These are phyloP conservation scores for Fusarium sterilihyphosum DNA, from an alignment of 2,329 filamentous ascomycete genomes.

Conservation along the genomic window DNA sequence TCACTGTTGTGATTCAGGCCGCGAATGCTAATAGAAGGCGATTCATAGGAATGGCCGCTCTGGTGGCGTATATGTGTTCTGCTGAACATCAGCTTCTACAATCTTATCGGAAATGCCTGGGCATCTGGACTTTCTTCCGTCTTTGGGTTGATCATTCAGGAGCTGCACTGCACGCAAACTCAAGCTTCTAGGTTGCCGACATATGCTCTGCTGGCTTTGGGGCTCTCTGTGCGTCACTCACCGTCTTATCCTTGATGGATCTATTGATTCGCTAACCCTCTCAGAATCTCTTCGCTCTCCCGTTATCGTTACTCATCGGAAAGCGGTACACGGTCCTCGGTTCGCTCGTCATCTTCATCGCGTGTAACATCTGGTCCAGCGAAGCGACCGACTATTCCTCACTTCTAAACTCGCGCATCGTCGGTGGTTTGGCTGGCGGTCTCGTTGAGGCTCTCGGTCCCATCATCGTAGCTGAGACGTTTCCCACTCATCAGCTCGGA, in stretches of 20 bases:
- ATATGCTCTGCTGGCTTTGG: not conserved
- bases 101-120: constrained; percentile 5
- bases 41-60: not conserved
- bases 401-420: not conserved
- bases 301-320: not conserved
- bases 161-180: not conserved
- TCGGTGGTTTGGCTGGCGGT: constrained; percentile 6
- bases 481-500: not conserved
- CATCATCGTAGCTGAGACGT: constrained; percentile 10
- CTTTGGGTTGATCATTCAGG: constrained; percentile 6
- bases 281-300: constrained; percentile 6
- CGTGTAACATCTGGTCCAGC: constrained; percentile 3
- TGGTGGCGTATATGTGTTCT: constrained; percentile 6
- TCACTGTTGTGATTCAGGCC: accelerated
- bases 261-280: not conserved
- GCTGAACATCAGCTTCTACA: constrained; percentile 7
- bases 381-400: not conserved
- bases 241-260: accelerated
- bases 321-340: not conserved
- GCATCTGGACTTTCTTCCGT: constrained; percentile 4
- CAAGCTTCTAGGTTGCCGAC: not conserved
- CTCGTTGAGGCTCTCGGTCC: constrained; percentile 8
- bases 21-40: not conserved
- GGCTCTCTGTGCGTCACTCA: not conserved
- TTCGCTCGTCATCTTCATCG: not conserved